These are phyloP conservation scores for Boletus eberwhitei DNA, from an alignment of 768 basidiomycete genomes.

Conservation along the genomic window DNA sequence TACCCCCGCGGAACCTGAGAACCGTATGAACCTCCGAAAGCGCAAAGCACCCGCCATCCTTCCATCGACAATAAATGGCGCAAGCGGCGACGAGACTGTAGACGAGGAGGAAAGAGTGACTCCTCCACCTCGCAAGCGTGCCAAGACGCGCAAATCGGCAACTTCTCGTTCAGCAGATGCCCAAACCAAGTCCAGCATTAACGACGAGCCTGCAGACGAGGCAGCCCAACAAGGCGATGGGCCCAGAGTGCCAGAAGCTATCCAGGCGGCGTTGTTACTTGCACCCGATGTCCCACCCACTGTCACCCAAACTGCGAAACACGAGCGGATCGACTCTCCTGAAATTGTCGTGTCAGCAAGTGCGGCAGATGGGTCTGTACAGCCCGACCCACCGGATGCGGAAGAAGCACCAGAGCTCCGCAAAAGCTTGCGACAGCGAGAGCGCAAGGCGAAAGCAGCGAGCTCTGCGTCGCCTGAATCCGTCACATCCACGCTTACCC, in stretches of 20 bases:
- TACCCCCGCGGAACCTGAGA: slow-evolving; percentile 29
- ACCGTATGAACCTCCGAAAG: slow-evolving; percentile 33
- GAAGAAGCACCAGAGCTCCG: slow-evolving; percentile 25
- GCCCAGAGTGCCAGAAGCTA: not conserved
- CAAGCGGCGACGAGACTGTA: slow-evolving; percentile 34
- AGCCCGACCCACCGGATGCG: slow-evolving; percentile 11
- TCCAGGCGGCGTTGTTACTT: slow-evolving; percentile 14
- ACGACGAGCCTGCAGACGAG: slow-evolving; percentile 5
- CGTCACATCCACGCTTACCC: slow-evolving; percentile 30
- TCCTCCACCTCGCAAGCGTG: slow-evolving; percentile 32
- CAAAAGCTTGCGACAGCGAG: slow-evolving; percentile 30
- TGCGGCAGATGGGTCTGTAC: slow-evolving; percentile 9
- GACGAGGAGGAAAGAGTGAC: slow-evolving; percentile 30
- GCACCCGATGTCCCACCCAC: slow-evolving; percentile 11
- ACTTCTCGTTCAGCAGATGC: slow-evolving; percentile 6
- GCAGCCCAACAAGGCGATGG: slow-evolving; percentile 2
- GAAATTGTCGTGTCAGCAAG: slow-evolving; percentile 7
- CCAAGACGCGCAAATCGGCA: slow-evolving; percentile 25
- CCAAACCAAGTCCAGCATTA: slow-evolving; percentile 2
- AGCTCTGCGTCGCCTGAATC: slow-evolving; percentile 25
- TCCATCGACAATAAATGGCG: slow-evolving; percentile 21
- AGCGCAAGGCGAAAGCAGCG: slow-evolving; percentile 23
- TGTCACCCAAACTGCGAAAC: slow-evolving; percentile 18
- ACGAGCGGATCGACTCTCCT: slow-evolving; percentile 19
- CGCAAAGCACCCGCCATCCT: slow-evolving; percentile 27